phyloP scores from a whole-genome alignment of 2,329 filamentous ascomycete genomes.

The Sordariomycetes sp. region DNA sequence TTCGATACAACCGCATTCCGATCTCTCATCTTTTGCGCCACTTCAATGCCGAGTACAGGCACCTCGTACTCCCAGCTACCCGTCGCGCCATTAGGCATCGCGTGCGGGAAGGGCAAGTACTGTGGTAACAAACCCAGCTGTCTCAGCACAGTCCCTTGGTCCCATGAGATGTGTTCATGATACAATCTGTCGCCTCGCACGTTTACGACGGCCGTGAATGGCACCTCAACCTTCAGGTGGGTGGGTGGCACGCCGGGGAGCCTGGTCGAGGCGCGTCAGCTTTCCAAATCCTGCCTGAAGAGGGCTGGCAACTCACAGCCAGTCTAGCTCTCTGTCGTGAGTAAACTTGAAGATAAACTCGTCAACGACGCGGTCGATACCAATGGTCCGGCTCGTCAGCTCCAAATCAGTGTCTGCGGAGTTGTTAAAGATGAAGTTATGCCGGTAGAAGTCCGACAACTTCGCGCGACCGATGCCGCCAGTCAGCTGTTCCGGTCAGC shows the following conservation, averaged over 20 bases:
- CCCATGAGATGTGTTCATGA: constrained; percentile 61
- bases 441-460: constrained; percentile 58
- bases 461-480: constrained; percentile 59
- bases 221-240: constrained; percentile 41
- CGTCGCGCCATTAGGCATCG: constrained; percentile 26
- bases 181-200: constrained; percentile 54
- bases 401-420: constrained; percentile 58
- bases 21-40: constrained; percentile 8
- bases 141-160: constrained; percentile 52
- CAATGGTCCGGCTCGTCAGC: constrained; percentile 62
- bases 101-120: constrained; percentile 54
- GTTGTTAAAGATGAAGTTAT: constrained; percentile 71
- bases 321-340: constrained; percentile 54
- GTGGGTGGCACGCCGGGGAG: constrained; percentile 49
- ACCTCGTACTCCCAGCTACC: constrained; percentile 8
- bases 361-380: constrained; percentile 62
- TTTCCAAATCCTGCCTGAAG: not conserved
- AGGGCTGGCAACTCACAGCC: constrained; percentile 44
- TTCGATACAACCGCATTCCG: constrained; percentile 7
- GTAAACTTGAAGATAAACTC: constrained; percentile 61
- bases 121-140: constrained; percentile 47
- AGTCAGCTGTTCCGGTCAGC: constrained; percentile 31
- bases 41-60: constrained; percentile 11
- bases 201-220: constrained; percentile 54
- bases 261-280: constrained; percentile 9